phyloP scores from a whole-genome alignment of 2,329 filamentous ascomycete genomes.

The Monilinia polystroma region DNA sequence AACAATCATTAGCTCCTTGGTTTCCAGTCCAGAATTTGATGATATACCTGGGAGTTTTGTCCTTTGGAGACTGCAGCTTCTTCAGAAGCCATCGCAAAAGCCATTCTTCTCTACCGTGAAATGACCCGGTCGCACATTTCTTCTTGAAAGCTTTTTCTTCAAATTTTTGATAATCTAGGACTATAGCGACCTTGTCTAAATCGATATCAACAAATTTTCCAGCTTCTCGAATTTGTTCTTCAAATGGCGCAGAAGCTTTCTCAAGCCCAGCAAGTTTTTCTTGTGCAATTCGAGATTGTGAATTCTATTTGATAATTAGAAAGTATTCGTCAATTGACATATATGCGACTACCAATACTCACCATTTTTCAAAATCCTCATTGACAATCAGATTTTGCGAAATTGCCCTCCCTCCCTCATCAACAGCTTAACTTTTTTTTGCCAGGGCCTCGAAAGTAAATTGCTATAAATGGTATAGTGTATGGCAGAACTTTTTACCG shows the following conservation, averaged over 20 bases:
- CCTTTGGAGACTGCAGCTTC: constrained; percentile 49
- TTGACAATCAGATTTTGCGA: neutral
- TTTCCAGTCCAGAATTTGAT: neutral
- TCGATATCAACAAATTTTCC: constrained; percentile 38
- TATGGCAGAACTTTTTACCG: neutral
- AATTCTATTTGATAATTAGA: constrained; percentile 29
- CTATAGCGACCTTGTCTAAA: constrained; percentile 30
- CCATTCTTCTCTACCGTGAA: constrained; percentile 58
- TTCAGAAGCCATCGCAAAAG: constrained; percentile 65
- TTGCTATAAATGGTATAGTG: constrained; percentile 2
- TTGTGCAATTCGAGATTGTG: constrained; percentile 38
- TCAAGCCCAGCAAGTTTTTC: constrained; percentile 39
- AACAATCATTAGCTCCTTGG: neutral
- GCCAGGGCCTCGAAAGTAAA: neutral
- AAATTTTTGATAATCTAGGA: constrained; percentile 6
- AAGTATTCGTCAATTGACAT: neutral
- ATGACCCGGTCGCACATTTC: constrained; percentile 23
- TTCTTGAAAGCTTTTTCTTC: constrained; percentile 17
- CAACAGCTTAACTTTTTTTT: constrained; percentile 19
- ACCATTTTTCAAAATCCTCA: constrained; percentile 12
- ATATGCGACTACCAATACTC: neutral
- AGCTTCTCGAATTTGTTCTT: constrained; percentile 40
- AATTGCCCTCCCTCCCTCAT: constrained; percentile 12
- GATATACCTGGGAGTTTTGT: constrained; percentile 38
- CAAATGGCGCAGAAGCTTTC: constrained; percentile 40